Percentiles rank a stretch among this genome's conserved stretches.
Conservation (phyloP, 2,329 filamentous ascomycete genomes). For the Davidsoniella australis region DNA sequence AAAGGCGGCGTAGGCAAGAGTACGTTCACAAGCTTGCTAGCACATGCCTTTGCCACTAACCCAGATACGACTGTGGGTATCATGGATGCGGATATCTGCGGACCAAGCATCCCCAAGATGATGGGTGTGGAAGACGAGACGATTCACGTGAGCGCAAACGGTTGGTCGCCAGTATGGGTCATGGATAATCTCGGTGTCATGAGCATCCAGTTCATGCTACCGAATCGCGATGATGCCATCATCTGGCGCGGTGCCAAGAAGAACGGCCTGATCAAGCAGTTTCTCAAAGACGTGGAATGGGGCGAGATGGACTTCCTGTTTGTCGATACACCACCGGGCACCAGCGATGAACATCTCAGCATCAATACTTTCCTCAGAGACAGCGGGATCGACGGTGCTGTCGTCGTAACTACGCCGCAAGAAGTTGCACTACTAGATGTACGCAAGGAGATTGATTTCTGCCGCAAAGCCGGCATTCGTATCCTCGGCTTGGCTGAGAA, state of each 20-base stretch:
- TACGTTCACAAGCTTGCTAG: slow-evolving; percentile 77
- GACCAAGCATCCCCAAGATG: slow-evolving; percentile 95
- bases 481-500: slow-evolving; percentile 90
- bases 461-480: slow-evolving; percentile 77
- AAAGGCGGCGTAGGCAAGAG: slow-evolving; percentile 96
- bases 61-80: slow-evolving; percentile 67
- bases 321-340: slow-evolving; percentile 90
- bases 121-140: slow-evolving; percentile 91
- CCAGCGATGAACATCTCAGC: slow-evolving; percentile 84
- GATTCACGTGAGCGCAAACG: slow-evolving; percentile 73
- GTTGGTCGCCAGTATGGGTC: slow-evolving; percentile 94
- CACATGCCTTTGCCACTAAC: slow-evolving; percentile 75
- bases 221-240: slow-evolving; percentile 80
- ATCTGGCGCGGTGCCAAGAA: slow-evolving; percentile 98
- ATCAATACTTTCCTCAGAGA: slow-evolving; percentile 86
- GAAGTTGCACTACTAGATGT: slow-evolving; percentile 87
- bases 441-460: slow-evolving; percentile 95
- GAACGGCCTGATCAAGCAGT: slow-evolving; percentile 95
- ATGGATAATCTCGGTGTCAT: slow-evolving; percentile 87
- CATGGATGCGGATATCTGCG: slow-evolving; percentile 97
- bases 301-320: slow-evolving; percentile 84
- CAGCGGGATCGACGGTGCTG: slow-evolving; percentile 80
- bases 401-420: slow-evolving; percentile 87
- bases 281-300: slow-evolving; percentile 96
- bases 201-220: slow-evolving; percentile 97